Conservation (phyloP, 2,329 filamentous ascomycete genomes). For the Apiospora malaysiana region DNA sequence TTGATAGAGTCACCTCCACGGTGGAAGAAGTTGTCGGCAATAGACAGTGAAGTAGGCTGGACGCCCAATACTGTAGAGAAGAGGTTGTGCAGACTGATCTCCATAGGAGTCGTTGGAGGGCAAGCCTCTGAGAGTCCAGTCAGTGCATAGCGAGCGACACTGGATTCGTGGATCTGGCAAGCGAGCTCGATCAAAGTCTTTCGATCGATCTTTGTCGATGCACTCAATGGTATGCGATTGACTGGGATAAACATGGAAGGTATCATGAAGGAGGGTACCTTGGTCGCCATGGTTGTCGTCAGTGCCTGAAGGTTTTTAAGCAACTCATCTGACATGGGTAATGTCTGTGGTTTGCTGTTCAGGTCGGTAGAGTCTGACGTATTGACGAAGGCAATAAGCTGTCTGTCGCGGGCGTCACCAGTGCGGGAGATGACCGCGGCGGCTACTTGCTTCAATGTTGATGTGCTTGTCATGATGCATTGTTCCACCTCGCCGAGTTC, state of each 20-base stretch:
- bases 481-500: slow-evolving; percentile 51
- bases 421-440: slow-evolving; percentile 23
- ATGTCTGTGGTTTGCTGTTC: slow-evolving; percentile 16
- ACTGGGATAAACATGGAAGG: slow-evolving; percentile 22
- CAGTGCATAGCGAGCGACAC: slow-evolving; percentile 22
- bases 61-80: background rate
- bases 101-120: slow-evolving; percentile 19
- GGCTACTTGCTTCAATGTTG: slow-evolving; percentile 22
- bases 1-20: slow-evolving; percentile 65
- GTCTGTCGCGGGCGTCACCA: slow-evolving; percentile 16
- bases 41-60: background rate
- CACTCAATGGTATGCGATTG: background rate
- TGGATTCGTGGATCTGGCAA: slow-evolving; percentile 19
- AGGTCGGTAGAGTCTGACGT: slow-evolving; percentile 14
- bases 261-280: slow-evolving; percentile 24
- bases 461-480: slow-evolving; percentile 23
- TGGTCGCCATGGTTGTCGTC: slow-evolving; percentile 19
- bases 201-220: background rate
- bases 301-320: slow-evolving; percentile 19
- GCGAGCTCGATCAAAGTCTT: slow-evolving; percentile 16
- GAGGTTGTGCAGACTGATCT: slow-evolving; percentile 17
- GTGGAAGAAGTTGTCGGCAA: slow-evolving; percentile 61
- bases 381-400: slow-evolving; percentile 22
- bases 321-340: slow-evolving; percentile 20
- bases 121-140: slow-evolving; percentile 20